Conservation (phyloP, 225 moss, liverwort and hornwort species). For the Anthoceros angustus region DNA sequence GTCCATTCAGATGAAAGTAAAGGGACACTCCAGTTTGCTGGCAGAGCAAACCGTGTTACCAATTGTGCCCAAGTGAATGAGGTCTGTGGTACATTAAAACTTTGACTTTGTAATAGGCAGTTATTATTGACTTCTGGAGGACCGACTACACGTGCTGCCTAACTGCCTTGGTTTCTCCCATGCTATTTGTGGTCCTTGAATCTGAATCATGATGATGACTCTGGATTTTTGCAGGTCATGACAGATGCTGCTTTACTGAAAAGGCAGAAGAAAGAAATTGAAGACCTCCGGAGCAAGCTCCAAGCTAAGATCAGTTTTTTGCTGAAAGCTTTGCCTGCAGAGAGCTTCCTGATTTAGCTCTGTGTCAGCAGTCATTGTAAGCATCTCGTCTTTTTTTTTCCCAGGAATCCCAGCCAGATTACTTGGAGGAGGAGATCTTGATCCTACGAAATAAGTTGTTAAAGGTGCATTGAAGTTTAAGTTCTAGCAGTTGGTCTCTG, state of each 20-base stretch:
- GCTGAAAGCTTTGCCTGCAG: neutral
- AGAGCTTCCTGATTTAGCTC: neutral
- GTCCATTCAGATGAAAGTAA: slow-evolving; percentile 84
- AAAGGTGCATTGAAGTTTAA: slow-evolving; percentile 31
- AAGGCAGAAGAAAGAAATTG: slow-evolving; percentile 94
- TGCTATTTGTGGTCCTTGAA: no score
- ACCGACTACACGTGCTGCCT: no score
- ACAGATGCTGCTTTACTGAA: slow-evolving; percentile 93
- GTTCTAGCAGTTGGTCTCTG: neutral
- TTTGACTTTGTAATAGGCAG: neutral
- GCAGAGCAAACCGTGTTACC: slow-evolving; percentile 89
- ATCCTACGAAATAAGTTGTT: slow-evolving; percentile 78
- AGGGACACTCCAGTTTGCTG: slow-evolving; percentile 85
- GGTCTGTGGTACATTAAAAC: slow-evolving; percentile 24
- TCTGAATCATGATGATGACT: no score
- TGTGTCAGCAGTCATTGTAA: neutral
- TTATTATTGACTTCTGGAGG: no score
- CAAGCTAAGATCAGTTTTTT: slow-evolving; percentile 27
- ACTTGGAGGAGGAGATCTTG: slow-evolving; percentile 76
- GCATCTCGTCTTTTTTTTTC: neutral
- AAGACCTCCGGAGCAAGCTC: slow-evolving; percentile 68
- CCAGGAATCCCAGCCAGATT: slow-evolving; percentile 57
- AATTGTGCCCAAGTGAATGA: slow-evolving; percentile 99
- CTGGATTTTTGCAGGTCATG: slow-evolving; percentile 63
- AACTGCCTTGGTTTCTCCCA: no score